phyloP scores from a whole-genome alignment of 371 early-diverging fungal species.

The Cokeromyces recurvatus region DNA sequence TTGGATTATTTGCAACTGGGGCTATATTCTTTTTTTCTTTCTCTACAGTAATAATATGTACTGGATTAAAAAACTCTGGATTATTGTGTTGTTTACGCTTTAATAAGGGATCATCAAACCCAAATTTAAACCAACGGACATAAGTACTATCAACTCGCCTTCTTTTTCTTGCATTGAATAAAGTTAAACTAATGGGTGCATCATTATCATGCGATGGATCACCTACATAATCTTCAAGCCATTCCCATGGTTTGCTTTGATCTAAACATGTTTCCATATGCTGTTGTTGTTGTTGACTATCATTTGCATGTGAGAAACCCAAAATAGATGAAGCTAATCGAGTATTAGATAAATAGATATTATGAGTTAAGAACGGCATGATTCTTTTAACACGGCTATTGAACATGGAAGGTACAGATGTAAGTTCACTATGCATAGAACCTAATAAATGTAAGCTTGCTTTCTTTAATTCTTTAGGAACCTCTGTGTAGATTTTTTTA shows the following conservation, averaged over 20 bases:
- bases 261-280: constrained; percentile 35
- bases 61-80: too few species aligned
- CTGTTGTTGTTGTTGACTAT: constrained; percentile 38
- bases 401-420: constrained; percentile 50
- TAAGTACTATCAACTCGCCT: constrained; percentile 33
- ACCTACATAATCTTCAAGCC: constrained; percentile 56
- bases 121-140: constrained; percentile 41
- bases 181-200: constrained; percentile 33
- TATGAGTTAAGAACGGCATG: constrained; percentile 55
- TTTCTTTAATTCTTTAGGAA: constrained; percentile 34
- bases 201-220: constrained; percentile 47
- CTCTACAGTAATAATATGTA: constrained; percentile 1
- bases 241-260: constrained; percentile 60
- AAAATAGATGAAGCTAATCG: constrained; percentile 26
- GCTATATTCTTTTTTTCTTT: constrained; percentile 11
- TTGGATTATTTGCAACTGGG: too few species aligned
- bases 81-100: constrained; percentile 1
- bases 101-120: constrained; percentile 17
- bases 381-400: constrained; percentile 54
- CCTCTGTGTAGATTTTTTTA: constrained; percentile 18
- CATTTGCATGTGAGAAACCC: constrained; percentile 16
- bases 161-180: constrained; percentile 34
- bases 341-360: constrained; percentile 50
- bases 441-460: constrained; percentile 26
- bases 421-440: constrained; percentile 35